Evolutionary conservation across 2,329 filamentous ascomycete genomes (phyloP).

Genomic region (Fusarium papillatum): DNA sequence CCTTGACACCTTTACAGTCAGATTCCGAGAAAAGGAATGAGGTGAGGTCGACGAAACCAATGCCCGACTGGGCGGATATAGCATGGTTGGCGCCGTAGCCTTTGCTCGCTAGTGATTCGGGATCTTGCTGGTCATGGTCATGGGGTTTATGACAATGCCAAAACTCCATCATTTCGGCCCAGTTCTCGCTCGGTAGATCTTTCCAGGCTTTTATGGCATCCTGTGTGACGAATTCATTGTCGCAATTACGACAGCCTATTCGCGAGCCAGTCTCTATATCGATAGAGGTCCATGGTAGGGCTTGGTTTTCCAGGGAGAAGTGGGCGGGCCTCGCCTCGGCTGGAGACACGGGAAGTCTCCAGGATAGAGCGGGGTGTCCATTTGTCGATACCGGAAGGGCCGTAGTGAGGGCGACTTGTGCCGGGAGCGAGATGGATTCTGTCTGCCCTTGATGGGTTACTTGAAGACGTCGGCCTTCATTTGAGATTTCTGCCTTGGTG

Average conservation of each 20-base stretch:
- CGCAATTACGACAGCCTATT: conserved; percentile 60
- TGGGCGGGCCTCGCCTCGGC: conserved; percentile 38
- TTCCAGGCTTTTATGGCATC: conserved; percentile 76
- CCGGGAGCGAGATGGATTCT: conserved; percentile 58
- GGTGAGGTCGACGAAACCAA: conserved; percentile 85
- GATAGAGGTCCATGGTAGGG: conserved; percentile 69
- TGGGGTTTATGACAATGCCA: conserved; percentile 99
- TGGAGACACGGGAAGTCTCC: conserved; percentile 64
- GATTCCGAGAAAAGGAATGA: conserved; percentile 78
- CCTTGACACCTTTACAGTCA: conserved; percentile 69
- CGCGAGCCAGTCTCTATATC: conserved; percentile 57
- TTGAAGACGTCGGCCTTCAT: conserved; percentile 59
- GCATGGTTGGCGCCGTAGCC: conserved; percentile 88
- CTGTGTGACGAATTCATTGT: conserved; percentile 51
- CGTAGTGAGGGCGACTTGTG: conserved; percentile 49
- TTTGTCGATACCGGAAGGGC: conserved; percentile 53
- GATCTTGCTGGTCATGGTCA: conserved; percentile 60
- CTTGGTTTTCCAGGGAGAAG: conserved; percentile 53
- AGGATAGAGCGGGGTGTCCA: conserved; percentile 57
- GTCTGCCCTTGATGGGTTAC: conserved; percentile 60
- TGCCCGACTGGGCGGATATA: conserved; percentile 74
- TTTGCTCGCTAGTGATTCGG: conserved; percentile 69
- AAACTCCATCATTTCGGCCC: conserved; percentile 99
- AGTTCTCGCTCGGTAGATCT: conserved; percentile 94
- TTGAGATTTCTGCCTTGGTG: conserved; percentile 59